A percentile compares a stretch with the other conserved stretches of the same genome.
phyloP scores from a whole-genome alignment of 345 rosid species.

The Camelina hispida region DNA sequence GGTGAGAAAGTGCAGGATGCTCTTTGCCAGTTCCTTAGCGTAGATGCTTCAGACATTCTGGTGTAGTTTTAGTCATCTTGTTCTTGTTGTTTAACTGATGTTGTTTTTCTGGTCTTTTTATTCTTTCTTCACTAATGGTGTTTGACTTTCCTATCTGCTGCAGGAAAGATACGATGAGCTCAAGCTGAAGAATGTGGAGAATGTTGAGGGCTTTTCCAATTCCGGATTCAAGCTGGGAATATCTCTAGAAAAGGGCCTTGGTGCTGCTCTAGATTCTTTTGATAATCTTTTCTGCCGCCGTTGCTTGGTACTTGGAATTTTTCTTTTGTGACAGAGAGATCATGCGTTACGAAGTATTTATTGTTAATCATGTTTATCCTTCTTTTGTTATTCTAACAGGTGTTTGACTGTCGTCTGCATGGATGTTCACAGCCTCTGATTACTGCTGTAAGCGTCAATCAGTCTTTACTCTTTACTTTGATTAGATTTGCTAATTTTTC shows the following conservation, averaged over 20 bases:
- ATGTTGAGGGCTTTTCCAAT: constrained; percentile 50
- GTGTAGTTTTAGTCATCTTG: constrained; percentile 48
- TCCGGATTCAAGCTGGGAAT: constrained; percentile 60
- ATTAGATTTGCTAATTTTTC: constrained; percentile 11
- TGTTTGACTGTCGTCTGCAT: constrained; percentile 98
- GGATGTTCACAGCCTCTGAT: constrained; percentile 93
- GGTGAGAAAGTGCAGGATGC: constrained; percentile 66
- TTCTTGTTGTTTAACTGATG: constrained; percentile 16
- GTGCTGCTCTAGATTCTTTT: constrained; percentile 94
- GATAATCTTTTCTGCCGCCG: constrained; percentile 99
- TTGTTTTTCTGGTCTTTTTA: constrained; percentile 27
- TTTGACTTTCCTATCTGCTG: constrained; percentile 40
- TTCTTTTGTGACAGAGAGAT: constrained; percentile 30
- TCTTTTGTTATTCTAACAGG: constrained; percentile 55
- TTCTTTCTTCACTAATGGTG: constrained; percentile 32
- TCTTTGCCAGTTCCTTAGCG: constrained; percentile 74
- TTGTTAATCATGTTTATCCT: constrained; percentile 20
- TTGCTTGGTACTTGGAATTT: constrained; percentile 70
- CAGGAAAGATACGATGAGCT: constrained; percentile 81
- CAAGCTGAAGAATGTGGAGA: constrained; percentile 58
- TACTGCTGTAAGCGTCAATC: constrained; percentile 69
- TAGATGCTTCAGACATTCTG: constrained; percentile 68
- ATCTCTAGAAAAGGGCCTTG: constrained; percentile 76
- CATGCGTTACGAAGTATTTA: neutral
- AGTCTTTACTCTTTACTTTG: constrained; percentile 21